Percentiles rank a stretch among this genome's conserved stretches.
These are phyloP conservation scores for Artemisia annua DNA, from an alignment of 129 eudicot genomes.

Conservation along the genomic window DNA sequence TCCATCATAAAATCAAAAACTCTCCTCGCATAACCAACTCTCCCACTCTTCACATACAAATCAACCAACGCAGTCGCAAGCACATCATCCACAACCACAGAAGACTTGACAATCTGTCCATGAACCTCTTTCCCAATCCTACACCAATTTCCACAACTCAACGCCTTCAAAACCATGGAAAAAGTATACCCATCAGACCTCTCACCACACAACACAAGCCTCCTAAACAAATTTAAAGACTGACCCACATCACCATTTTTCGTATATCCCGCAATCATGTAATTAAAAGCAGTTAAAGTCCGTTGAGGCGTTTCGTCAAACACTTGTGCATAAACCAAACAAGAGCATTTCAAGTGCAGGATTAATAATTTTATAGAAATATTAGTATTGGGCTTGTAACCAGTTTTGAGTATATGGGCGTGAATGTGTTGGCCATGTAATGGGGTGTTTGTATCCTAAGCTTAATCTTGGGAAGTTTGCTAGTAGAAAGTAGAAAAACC, in stretches of 20 bases:
- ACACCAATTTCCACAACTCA: constrained; percentile 21
- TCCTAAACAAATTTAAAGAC: constrained; percentile 52
- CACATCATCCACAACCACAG: constrained; percentile 65
- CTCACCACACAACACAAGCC: constrained; percentile 40
- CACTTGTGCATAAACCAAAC: constrained; percentile 58
- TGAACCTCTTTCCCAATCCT: constrained; percentile 69
- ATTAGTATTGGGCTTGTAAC: constrained; percentile 59
- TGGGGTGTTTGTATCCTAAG: constrained; percentile 74
- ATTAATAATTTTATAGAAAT: constrained; percentile 76
- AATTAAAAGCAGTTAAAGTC: constrained; percentile 76
- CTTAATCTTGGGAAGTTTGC: no score
- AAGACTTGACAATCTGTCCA: constrained; percentile 73
- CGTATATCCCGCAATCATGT: constrained; percentile 66
- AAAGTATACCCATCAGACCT: constrained; percentile 77
- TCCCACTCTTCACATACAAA: constrained; percentile 70
- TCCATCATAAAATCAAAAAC: constrained; percentile 83
- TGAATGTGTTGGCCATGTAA: constrained; percentile 78
- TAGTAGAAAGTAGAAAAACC: no score
- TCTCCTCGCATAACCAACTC: constrained; percentile 64
- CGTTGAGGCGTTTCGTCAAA: constrained; percentile 71
- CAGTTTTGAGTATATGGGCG: constrained; percentile 71
- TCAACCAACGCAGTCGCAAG: constrained; percentile 71
- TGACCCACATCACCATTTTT: constrained; percentile 45
- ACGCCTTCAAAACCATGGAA: constrained; percentile 82
- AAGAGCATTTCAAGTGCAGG: constrained; percentile 53